Conservation (phyloP, 2,329 filamentous ascomycete species). For the Fusarium globosum region DNA sequence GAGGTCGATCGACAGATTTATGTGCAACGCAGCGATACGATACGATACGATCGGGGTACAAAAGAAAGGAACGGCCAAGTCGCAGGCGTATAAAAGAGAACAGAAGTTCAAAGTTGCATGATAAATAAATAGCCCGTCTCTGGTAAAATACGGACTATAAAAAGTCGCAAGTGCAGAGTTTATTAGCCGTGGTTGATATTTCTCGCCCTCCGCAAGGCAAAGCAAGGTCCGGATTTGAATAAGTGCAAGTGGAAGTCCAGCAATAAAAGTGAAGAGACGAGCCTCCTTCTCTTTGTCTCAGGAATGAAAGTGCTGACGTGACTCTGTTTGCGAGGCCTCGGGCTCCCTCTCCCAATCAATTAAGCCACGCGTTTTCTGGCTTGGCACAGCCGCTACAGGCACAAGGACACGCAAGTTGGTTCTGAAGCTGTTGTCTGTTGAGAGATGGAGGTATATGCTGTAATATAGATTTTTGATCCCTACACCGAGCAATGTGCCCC, state of each 20-base stretch:
- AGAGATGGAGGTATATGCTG: neutral
- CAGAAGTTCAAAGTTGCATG: conserved; percentile 30
- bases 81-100: conserved; percentile 18
- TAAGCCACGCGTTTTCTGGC: conserved; percentile 31
- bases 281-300: conserved; percentile 34
- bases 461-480: neutral
- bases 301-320: conserved; percentile 41
- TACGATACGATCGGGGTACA: conserved; percentile 10
- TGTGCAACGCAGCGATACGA: neutral
- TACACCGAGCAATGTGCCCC: neutral
- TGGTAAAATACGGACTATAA: conserved; percentile 1
- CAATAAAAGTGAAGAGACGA: neutral
- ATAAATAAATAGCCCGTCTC: conserved; percentile 20
- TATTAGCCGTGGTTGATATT: conserved; percentile 8
- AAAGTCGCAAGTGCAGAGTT: conserved; percentile 7
- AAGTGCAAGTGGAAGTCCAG: conserved; percentile 9
- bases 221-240: conserved; percentile 31
- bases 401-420: conserved; percentile 10
- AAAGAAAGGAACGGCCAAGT: conserved; percentile 31
- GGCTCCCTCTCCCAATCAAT: conserved; percentile 36
- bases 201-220: conserved; percentile 6
- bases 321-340: conserved; percentile 12
- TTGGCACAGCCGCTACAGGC: conserved; percentile 37
- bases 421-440: neutral
- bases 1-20: conserved; percentile 3